Base-by-base conservation (phyloP, 2,329 filamentous ascomycete genomes). In the Diplodia scrobiculata region DNA sequence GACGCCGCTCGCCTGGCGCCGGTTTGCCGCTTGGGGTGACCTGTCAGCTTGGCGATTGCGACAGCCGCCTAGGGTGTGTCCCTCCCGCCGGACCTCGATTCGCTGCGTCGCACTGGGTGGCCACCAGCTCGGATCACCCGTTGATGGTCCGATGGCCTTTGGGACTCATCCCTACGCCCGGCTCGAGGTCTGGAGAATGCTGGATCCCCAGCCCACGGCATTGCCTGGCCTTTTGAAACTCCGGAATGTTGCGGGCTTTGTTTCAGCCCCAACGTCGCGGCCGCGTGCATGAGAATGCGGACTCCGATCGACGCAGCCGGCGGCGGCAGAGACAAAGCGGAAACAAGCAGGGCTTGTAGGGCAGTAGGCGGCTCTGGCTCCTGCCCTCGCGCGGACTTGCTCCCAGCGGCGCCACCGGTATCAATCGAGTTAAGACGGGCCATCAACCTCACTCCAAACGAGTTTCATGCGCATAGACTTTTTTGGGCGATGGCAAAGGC, bases 381-480 rank as follows among this genome's bases (percentile, higher is more conserved):
- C 25, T 50, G 45, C 45, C 19, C n/a, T 50, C n/a, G 58, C n/a
- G 21, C 38, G 9, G 54, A 47, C 25, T 59, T 59, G 54, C 54
- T 32, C 25, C 14, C 38, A 17, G 47, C 21, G 21, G 19, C 38
- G 38, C 54, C 38, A 47, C 54, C 54, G 17, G 25, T 27, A 36
- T 34, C 41, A 36, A 36, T 36, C 58, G 45, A 62, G 58, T 6
- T 21, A 34, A 36, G 58, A 62, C n/a, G 17, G 41, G 9, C 45
- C 58, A 62, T 62, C 58, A 50, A 62, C 58, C 58, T 62, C 58
- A 50, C 45, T 62, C 58, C 45, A 34, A 62, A 50, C 41, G 58
- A 32, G 58, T 62, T 62, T 62, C 58, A 62, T 41, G 34, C 17
- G 36, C 58, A 62, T 38, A 41, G 38, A 38, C 53, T 45, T 36